These are phyloP conservation scores for Nicotiana tomentosiformis DNA, from an alignment of 257 asterid species.

Conservation along the genomic window DNA sequence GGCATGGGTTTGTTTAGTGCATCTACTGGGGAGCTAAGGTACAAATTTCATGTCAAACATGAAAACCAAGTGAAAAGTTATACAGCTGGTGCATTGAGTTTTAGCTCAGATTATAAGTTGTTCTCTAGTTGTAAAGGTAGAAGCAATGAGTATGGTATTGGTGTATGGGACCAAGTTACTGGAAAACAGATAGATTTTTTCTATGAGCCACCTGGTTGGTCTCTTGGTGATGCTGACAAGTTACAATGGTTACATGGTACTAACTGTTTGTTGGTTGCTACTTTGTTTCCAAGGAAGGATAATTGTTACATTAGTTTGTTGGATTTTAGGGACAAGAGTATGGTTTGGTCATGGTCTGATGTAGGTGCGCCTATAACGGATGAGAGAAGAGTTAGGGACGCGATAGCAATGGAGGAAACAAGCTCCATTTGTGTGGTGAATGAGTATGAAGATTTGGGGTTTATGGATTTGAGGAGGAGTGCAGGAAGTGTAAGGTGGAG, in stretches of 20 bases:
- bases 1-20: constrained; percentile 81
- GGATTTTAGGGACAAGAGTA: constrained; percentile 72
- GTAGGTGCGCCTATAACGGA: constrained; percentile 40
- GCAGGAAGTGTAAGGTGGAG: constrained; percentile 78
- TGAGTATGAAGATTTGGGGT: constrained; percentile 87
- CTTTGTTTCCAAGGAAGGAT: constrained; percentile 83
- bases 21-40: constrained; percentile 57
- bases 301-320: constrained; percentile 79
- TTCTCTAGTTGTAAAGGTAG: constrained; percentile 89
- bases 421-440: constrained; percentile 75
- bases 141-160: constrained; percentile 83
- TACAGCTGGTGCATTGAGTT: constrained; percentile 78
- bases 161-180: constrained; percentile 83
- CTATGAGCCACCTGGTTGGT: constrained; percentile 80
- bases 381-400: constrained; percentile 81
- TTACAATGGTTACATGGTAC: constrained; percentile 70
- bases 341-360: constrained; percentile 96
- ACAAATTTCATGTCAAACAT: constrained; percentile 62
- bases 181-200: constrained; percentile 81
- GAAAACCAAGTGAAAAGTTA: constrained; percentile 61
- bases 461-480: constrained; percentile 68
- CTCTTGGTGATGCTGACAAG: constrained; percentile 89
- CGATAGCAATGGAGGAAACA: constrained; percentile 77
- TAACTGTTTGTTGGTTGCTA: constrained; percentile 71
- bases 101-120: constrained; percentile 58